Conservation (phyloP, 2,329 filamentous ascomycete genomes). For the Ceratocystis harringtonii region DNA sequence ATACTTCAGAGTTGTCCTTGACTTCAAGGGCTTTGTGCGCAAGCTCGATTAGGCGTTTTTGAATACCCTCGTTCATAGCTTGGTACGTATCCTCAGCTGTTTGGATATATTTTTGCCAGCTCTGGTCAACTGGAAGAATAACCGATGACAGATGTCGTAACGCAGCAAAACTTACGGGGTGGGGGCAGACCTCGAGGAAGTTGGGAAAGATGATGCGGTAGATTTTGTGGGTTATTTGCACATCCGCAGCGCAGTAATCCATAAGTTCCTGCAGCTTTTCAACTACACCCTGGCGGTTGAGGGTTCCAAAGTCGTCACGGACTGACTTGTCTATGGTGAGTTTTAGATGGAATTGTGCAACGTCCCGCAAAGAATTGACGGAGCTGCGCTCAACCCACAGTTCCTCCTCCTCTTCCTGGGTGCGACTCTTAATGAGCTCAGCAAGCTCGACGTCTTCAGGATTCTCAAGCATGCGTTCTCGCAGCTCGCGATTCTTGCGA, state of each 20-base stretch:
- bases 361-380: constrained; percentile 84
- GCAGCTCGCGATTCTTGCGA: constrained; percentile 72
- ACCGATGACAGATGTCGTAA: constrained; percentile 85
- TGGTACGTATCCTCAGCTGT: constrained; percentile 79
- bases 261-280: constrained; percentile 66
- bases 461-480: constrained; percentile 62
- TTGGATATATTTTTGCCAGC: constrained; percentile 72
- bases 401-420: constrained; percentile 77
- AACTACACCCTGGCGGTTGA: constrained; percentile 56
- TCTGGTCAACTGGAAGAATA: constrained; percentile 75
- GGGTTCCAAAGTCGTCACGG: constrained; percentile 71
- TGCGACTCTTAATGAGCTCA: constrained; percentile 51
- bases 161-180: constrained; percentile 93
- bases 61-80: constrained; percentile 59
- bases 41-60: constrained; percentile 56
- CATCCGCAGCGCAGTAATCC: constrained; percentile 90
- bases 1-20: constrained; percentile 54
- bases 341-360: constrained; percentile 90
- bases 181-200: constrained; percentile 79
- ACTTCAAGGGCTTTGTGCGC: constrained; percentile 63
- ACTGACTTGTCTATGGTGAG: constrained; percentile 80
- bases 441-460: constrained; percentile 57
- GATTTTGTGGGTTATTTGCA: constrained; percentile 82
- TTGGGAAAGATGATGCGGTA: constrained; percentile 85
- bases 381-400: constrained; percentile 92